Percentiles rank a stretch among this genome's conserved stretches.
Conservation (phyloP, 805 yeast species). For the Myxozyma sirexii region DNA sequence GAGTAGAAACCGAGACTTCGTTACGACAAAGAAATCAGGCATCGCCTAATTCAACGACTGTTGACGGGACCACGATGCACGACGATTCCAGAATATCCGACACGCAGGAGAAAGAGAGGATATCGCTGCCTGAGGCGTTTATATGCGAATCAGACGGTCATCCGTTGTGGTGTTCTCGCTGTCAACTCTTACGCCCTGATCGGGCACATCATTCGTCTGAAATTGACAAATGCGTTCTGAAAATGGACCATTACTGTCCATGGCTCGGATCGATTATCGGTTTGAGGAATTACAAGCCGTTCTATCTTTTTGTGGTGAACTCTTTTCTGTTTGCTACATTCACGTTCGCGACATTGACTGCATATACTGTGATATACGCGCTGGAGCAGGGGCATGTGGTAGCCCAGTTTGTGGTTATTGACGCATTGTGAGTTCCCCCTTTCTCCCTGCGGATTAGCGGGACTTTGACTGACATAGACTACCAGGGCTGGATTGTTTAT, state of each 20-base stretch:
- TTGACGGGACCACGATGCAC: no score
- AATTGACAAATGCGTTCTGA: constrained; percentile 60
- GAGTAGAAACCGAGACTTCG: background rate
- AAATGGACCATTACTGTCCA: constrained; percentile 76
- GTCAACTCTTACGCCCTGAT: constrained; percentile 65
- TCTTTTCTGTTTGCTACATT: constrained; percentile 15
- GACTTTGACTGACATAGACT: background rate
- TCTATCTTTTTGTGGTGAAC: constrained; percentile 50
- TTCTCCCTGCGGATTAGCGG: background rate
- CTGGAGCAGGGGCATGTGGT: constrained; percentile 10
- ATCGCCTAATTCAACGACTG: background rate
- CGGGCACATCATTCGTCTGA: constrained; percentile 72
- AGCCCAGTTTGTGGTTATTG: constrained; percentile 31
- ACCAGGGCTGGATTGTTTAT: constrained; percentile 15
- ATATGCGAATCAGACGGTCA: constrained; percentile 71
- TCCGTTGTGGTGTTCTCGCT: constrained; percentile 73
- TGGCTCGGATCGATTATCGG: constrained; percentile 80
- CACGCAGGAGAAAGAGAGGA: constrained; percentile 9
- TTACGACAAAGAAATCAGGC: background rate
- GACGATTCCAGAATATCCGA: background rate
- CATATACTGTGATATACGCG: constrained; percentile 16
- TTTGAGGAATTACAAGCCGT: constrained; percentile 60
- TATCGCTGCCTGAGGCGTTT: constrained; percentile 60
- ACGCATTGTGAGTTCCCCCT: constrained; percentile 11
- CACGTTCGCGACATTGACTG: constrained; percentile 20